Evolutionary conservation across 2,329 filamentous ascomycete species (phyloP).

Genomic region (Calonectria montana): DNA sequence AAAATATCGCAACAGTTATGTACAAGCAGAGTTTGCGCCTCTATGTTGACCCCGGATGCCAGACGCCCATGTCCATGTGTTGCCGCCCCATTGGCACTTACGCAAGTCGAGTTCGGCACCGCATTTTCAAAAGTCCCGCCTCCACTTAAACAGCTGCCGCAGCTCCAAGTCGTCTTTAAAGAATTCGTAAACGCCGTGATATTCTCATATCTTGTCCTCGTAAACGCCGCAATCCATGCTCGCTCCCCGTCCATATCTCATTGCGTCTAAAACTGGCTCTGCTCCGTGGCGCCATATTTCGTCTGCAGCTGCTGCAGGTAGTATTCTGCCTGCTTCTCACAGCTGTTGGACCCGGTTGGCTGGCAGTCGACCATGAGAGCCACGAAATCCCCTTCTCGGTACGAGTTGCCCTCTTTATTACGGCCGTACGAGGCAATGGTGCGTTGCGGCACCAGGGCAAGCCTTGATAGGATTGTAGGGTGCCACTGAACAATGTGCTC

Average conservation of each 20-base stretch:
- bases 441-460: conserved; percentile 90
- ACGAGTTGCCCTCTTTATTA: conserved; percentile 68
- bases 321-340: conserved; percentile 75
- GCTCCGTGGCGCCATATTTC: conserved; percentile 46
- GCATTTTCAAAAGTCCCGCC: not conserved
- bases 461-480: conserved; percentile 89
- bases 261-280: conserved; percentile 2
- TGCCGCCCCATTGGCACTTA: not conserved
- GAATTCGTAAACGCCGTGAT: conserved; percentile 10
- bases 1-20: not conserved
- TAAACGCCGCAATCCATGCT: conserved; percentile 19
- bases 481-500: conserved; percentile 97
- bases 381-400: conserved; percentile 86
- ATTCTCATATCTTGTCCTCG: not conserved
- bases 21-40: not conserved
- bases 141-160: not conserved
- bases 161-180: not conserved
- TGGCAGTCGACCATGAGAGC: conserved; percentile 83
- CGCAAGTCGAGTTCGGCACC: not conserved
- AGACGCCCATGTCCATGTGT: not conserved
- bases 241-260: not conserved
- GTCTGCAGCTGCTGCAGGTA: conserved; percentile 61
- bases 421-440: conserved; percentile 82
- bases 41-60: not conserved
- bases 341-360: conserved; percentile 67